Base-by-base conservation (phyloP, 1,284 basidiomycete genomes). In the Microbotryum scabiosae region DNA sequence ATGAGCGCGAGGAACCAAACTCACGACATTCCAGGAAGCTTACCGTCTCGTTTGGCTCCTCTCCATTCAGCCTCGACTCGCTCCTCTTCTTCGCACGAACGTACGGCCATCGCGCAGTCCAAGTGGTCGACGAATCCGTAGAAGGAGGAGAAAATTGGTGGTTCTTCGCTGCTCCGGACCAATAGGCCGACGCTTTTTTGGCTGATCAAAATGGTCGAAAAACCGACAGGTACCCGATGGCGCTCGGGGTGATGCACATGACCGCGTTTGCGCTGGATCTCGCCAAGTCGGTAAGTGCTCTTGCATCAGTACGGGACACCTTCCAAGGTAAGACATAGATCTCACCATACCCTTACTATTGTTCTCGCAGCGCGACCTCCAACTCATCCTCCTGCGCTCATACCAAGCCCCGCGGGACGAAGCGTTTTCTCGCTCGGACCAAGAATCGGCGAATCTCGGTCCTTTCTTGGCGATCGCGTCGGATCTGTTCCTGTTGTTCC, bases 171-270 rank as follows among this genome's bases (percentile, higher is more conserved):
- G 2, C 3, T 41, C 16, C 12, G 47, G 26, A 49, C 12, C 47
- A n/a, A n/a, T 23, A 26, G 30, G 30, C 30, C 30, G 30, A 30
- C 8, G 30, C 8, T 9, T 30, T 30, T 10, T 30, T 1, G 8
- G 30, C 30, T 30, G 30, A 30, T 30, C 30, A 9, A 30, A 30
- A 9, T 2, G 30, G 30, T 30, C 30, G 30, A 9, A 30, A 30
- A 30, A 25, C 4, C 45, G 18, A 30, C 51, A 66, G 67, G 67
- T 68, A 68, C 30, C 67, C 67, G 1, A 54, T 66, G 45, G 67
- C 64, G 0, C 62, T 68, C 10, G 67, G 62, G 0, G 55, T 57
- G 18, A 64, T 68, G 4, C 67, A 68, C 51, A 64, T 68, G 64
- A 62, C 64, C 2, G 54, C 62, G 1, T 66, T 66, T 30, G 57